Conservation (phyloP, 2,329 filamentous ascomycete genomes). For the Phoma herbarum region DNA sequence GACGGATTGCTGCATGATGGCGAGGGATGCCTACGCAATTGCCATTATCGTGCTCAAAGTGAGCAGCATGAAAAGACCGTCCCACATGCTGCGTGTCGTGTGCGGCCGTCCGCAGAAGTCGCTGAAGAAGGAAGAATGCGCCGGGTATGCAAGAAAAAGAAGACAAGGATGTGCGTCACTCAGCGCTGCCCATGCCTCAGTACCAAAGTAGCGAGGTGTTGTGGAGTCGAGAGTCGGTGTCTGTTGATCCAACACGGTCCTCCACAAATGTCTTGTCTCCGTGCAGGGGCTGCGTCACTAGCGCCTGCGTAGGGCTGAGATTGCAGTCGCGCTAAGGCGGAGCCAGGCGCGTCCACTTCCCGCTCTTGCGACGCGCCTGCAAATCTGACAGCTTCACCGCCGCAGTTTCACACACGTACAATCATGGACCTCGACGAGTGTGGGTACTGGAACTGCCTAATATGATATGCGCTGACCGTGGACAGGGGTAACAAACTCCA, state of each 20-base stretch:
- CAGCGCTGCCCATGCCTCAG: conserved; percentile 30
- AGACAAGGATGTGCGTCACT: conserved; percentile 20
- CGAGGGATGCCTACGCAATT: conserved; percentile 61
- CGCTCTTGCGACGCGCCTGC: conserved; percentile 18
- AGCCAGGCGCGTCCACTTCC: conserved; percentile 23
- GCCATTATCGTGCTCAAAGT: conserved; percentile 72
- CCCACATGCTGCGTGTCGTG: conserved; percentile 58
- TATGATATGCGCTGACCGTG: conserved; percentile 18
- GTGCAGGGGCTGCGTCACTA: conserved; percentile 20
- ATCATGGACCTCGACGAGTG: conserved; percentile 47
- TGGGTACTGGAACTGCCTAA: conserved; percentile 22
- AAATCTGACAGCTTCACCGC: conserved; percentile 13
- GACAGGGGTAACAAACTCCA: conserved; percentile 47
- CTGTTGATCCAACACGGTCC: conserved; percentile 18
- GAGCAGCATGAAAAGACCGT: conserved; percentile 72
- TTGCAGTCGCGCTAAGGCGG: conserved; percentile 25
- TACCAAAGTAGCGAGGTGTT: neutral
- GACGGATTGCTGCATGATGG: no score
- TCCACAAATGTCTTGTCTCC: conserved; percentile 20
- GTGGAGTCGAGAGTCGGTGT: conserved; percentile 15
- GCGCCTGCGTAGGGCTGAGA: conserved; percentile 35
- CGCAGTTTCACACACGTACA: conserved; percentile 1
- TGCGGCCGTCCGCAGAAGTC: conserved; percentile 19
- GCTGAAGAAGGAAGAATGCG: conserved; percentile 27
- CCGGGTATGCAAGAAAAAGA: conserved; percentile 25